Conservation (phyloP, 2,329 filamentous ascomycete species). For the Ambrosiella xylebori region DNA sequence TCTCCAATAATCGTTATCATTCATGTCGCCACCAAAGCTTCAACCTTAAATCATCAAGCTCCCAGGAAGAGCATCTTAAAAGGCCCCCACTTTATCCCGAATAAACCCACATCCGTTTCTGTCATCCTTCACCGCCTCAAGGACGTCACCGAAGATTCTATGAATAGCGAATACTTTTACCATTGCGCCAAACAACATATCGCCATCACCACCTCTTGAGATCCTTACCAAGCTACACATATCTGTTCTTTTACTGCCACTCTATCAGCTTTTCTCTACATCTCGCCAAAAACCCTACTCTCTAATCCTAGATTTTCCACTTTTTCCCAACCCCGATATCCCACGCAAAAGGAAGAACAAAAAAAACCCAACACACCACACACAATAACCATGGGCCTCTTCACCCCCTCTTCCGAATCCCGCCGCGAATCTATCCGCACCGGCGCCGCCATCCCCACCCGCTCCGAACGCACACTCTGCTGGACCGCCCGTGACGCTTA, state of each 20-base stretch:
- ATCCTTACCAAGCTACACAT: neutral
- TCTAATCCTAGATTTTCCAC: neutral
- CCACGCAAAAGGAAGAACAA: neutral
- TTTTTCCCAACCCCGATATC: neutral
- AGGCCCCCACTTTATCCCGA: neutral
- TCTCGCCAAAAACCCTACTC: neutral
- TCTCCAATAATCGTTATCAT: too few relatives aligned
- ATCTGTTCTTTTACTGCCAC: too few relatives aligned
- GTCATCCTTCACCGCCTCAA: neutral
- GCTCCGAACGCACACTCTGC: constrained; percentile 64
- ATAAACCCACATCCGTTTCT: neutral
- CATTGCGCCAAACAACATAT: neutral
- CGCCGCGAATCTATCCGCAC: constrained; percentile 37
- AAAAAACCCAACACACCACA: neutral
- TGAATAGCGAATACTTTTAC: neutral
- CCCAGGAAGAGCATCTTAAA: neutral
- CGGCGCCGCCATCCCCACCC: constrained; percentile 60
- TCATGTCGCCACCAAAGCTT: neutral
- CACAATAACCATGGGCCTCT: constrained; percentile 29
- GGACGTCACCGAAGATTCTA: neutral
- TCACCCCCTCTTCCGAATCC: constrained; percentile 25
- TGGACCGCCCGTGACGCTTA: constrained; percentile 81
- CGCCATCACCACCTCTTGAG: neutral
- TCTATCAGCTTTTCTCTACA: too few relatives aligned
- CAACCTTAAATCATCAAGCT: neutral